These are phyloP conservation scores for Lactifluus pinguis DNA, from an alignment of 768 basidiomycete genomes.

Conservation along the genomic window DNA sequence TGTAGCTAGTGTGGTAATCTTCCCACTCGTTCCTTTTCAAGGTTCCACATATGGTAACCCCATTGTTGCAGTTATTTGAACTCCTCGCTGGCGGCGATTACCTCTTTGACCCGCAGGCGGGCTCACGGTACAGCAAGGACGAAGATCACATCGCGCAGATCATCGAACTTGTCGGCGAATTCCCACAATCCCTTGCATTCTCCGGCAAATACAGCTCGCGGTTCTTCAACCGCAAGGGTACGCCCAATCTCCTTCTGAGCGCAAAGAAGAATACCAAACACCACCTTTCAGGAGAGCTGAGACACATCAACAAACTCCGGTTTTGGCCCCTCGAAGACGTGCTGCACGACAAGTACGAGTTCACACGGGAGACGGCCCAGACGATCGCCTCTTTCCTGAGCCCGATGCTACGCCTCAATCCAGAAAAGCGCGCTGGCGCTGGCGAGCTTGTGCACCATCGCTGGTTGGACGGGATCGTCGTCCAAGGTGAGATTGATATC, in stretches of 20 bases:
- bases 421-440: slow-evolving; percentile 84
- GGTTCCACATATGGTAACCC: neutral
- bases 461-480: slow-evolving; percentile 79
- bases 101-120: slow-evolving; percentile 93
- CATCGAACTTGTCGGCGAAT: slow-evolving; percentile 89
- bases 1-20: slow-evolving; percentile 79
- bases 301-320: slow-evolving; percentile 89
- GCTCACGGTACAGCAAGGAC: slow-evolving; percentile 91
- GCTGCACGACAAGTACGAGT: slow-evolving; percentile 91
- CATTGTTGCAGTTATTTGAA: slow-evolving; percentile 66
- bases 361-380: slow-evolving; percentile 75
- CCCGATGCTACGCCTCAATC: slow-evolving; percentile 86
- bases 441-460: slow-evolving; percentile 76
- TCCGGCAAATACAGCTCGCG: slow-evolving; percentile 89
- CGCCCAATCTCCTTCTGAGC: slow-evolving; percentile 16
- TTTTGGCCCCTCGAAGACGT: slow-evolving; percentile 83
- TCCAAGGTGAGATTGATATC: slow-evolving; percentile 87
- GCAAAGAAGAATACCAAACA: neutral
- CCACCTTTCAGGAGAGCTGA: slow-evolving; percentile 54
- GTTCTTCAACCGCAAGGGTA: slow-evolving; percentile 95
- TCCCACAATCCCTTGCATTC: slow-evolving; percentile 75
- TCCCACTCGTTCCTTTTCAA: neutral
- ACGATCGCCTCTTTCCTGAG: slow-evolving; percentile 70
- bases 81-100: slow-evolving; percentile 96
- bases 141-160: slow-evolving; percentile 98